Evolutionary conservation across 2,329 filamentous ascomycete genomes (phyloP).

Genomic region (Cladosporium sp.): DNA sequence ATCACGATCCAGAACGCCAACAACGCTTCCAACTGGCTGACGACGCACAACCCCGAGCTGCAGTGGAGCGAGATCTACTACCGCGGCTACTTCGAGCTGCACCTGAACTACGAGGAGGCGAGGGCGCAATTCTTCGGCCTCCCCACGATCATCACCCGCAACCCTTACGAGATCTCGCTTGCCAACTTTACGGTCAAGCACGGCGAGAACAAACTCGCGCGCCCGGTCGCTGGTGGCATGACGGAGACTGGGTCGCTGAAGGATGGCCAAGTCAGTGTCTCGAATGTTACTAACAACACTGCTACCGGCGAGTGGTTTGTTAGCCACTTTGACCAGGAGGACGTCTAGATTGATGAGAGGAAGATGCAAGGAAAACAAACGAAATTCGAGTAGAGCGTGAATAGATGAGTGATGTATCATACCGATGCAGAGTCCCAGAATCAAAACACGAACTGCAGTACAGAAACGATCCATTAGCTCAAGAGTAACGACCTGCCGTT

Average conservation of each 20-base stretch:
- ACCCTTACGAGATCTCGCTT: conserved; percentile 58
- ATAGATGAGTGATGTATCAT: no score
- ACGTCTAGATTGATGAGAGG: background rate
- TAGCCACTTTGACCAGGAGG: conserved; percentile 17
- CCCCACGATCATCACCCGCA: conserved; percentile 54
- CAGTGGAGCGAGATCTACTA: conserved; percentile 72
- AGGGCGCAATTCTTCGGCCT: conserved; percentile 60
- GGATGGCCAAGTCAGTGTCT: conserved; percentile 36
- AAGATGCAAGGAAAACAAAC: no score
- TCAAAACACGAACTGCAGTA: no score
- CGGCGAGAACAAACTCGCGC: conserved; percentile 53
- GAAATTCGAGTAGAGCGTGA: no score
- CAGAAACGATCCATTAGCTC: no score
- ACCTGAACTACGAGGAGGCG: conserved; percentile 50
- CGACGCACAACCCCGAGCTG: conserved; percentile 53
- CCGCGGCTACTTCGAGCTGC: conserved; percentile 64
- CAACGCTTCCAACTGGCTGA: conserved; percentile 39
- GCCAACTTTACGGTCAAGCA: conserved; percentile 63
- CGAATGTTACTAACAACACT: conserved; percentile 32
- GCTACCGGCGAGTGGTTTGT: conserved; percentile 26
- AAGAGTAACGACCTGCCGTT: no score
- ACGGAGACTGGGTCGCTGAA: conserved; percentile 54
- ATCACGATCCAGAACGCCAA: conserved; percentile 50
- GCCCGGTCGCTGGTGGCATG: conserved; percentile 44
- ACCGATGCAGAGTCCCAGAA: no score